phyloP scores from a whole-genome alignment of 2,329 filamentous ascomycete genomes.

The Macrophomina phaseolina region DNA sequence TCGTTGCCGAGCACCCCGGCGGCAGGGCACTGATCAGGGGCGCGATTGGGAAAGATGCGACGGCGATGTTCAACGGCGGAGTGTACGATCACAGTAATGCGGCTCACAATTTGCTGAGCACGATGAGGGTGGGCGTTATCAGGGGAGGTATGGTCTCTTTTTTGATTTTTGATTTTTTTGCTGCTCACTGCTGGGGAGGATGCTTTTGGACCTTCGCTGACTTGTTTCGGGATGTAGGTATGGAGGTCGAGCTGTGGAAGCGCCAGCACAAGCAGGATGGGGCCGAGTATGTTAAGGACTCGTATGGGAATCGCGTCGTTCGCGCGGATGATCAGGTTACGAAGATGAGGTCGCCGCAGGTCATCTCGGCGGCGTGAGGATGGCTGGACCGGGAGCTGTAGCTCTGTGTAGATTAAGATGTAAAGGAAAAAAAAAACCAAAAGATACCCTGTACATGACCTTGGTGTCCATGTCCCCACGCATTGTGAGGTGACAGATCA shows the following conservation, averaged over 20 bases:
- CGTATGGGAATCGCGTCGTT: slow-evolving; percentile 14
- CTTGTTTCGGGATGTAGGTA: background rate
- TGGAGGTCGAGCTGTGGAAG: slow-evolving; percentile 91
- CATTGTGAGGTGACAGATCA: background rate
- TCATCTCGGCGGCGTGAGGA: slow-evolving; percentile 3
- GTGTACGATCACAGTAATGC: slow-evolving; percentile 91
- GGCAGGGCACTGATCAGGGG: slow-evolving; percentile 85
- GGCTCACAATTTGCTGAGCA: slow-evolving; percentile 85
- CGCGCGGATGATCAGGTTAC: slow-evolving; percentile 24
- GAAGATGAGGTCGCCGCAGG: slow-evolving; percentile 12
- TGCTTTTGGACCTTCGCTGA: background rate
- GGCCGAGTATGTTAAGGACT: slow-evolving; percentile 16
- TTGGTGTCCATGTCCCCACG: background rate
- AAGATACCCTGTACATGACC: background rate
- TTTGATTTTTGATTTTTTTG: no score
- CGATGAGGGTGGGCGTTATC: slow-evolving; percentile 86
- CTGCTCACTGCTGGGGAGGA: slow-evolving; percentile 48
- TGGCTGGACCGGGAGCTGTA: background rate
- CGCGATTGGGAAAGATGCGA: slow-evolving; percentile 85
- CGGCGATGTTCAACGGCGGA: slow-evolving; percentile 89
- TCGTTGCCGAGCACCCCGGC: slow-evolving; percentile 90
- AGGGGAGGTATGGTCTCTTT: slow-evolving; percentile 64
- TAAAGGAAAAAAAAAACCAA: background rate
- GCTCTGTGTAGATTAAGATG: background rate
- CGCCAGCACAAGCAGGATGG: slow-evolving; percentile 61